Base-by-base conservation (phyloP, 2,329 filamentous ascomycete species). In the Aspergillus sp. region DNA sequence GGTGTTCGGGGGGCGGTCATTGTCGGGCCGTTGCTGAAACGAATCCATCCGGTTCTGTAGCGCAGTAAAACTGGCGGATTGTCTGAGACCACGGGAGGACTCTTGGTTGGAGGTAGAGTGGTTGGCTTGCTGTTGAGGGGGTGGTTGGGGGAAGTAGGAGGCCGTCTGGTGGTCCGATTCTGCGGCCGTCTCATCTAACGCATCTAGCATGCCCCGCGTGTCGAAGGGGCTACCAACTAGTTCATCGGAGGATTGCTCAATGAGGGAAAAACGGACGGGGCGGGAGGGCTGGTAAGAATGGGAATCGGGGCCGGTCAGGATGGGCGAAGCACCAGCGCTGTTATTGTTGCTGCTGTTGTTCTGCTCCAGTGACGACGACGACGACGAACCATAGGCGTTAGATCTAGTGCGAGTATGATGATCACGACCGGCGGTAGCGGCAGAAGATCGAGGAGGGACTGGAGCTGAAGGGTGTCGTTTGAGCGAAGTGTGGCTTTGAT, bases 51-150 rank as follows among this genome's bases (percentile, higher is more conserved):
- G 68, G 60, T 74, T 76, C 13, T 63, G 58, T 57, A 74, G 68
- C 54, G 74, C 69, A 41, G 80, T 76, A 64, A 84, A 85, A 65
- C 83, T 87, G 51, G 78, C 76, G 20, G 85, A 87, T 53, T 83
- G 79, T 62, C 82, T 79, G 49, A 87, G 74, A 41, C 74, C 67
- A 50, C 82, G 82, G 35, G 60, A 75, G 75, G 53, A 74, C 66
- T 54, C 75, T 74, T 49, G 74, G 66, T 83, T 78, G 53, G 80
- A 74, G 52, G 71, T 77, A 51, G 80, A 74, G 60, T 79, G 75
- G 53, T 73, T 69, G 37, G 73, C 64, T 44, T 60, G 69, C 30
- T 72, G 64, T 37, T 68, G 68, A n/a, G 74, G 63, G 46, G 64
- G 58, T 45, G 63, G 54, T 47, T 48, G 56, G 38, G 51, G 25